Conservation (phyloP, 75 land plant species). For the Picea sitchensis region DNA sequence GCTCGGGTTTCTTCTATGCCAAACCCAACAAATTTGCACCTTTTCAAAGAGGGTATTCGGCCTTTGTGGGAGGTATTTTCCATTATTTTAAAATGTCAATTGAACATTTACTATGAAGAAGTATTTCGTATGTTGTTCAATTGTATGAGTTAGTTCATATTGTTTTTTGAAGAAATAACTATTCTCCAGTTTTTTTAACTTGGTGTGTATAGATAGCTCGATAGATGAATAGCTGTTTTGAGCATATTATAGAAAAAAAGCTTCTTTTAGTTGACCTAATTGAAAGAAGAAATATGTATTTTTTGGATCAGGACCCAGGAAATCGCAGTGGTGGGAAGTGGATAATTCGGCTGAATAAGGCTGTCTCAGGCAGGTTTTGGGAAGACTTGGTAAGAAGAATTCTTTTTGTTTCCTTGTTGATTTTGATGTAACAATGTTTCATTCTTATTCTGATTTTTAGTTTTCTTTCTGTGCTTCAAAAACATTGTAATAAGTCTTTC, state of each 20-base stretch:
- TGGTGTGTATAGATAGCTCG: too few species aligned
- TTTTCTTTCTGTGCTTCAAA: neutral
- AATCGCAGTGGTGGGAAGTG: slow-evolving; percentile 97
- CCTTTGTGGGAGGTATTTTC: slow-evolving; percentile 94
- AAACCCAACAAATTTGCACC: slow-evolving; percentile 90
- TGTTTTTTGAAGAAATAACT: neutral
- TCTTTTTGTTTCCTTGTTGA: neutral
- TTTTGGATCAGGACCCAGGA: slow-evolving; percentile 70
- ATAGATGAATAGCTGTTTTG: neutral
- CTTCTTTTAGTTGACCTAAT: neutral
- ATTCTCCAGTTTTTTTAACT: too few species aligned
- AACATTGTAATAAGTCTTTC: neutral
- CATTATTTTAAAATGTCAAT: neutral
- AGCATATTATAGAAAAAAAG: neutral
- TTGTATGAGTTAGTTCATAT: neutral
- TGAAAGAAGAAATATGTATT: slow-evolving; percentile 8
- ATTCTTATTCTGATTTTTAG: neutral
- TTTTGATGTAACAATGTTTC: neutral
- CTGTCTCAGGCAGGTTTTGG: slow-evolving; percentile 94
- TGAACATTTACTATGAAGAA: neutral
- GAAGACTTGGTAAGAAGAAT: slow-evolving; percentile 83
- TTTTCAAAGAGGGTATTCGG: slow-evolving; percentile 97
- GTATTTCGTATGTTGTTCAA: neutral
- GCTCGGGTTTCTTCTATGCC: slow-evolving; percentile 85
- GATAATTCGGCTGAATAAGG: slow-evolving; percentile 91